phyloP scores from a whole-genome alignment of 2,329 filamentous ascomycete genomes.

The Davidsoniella virescens region DNA sequence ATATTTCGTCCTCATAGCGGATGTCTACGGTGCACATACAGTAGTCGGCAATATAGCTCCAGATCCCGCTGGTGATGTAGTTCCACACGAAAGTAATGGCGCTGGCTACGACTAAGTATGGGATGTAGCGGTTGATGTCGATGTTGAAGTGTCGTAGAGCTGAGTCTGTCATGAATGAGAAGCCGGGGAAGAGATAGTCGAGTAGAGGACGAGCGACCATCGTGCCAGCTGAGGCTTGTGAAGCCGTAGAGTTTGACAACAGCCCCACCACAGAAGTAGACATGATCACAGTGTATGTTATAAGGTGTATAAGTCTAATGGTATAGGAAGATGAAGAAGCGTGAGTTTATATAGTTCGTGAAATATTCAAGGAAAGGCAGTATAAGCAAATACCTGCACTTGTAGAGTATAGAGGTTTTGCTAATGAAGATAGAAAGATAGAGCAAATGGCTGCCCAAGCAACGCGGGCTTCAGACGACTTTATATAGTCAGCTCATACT shows the following conservation, averaged over 20 bases:
- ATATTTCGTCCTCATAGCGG: constrained; percentile 53
- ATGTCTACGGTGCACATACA: constrained; percentile 52
- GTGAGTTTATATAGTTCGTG: too few species aligned
- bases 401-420: neutral
- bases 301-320: too few species aligned
- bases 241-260: neutral
- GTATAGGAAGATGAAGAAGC: too few species aligned
- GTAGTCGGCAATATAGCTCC: constrained; percentile 31
- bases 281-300: neutral
- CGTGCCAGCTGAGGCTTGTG: neutral
- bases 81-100: constrained; percentile 33
- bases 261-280: neutral
- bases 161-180: constrained; percentile 38
- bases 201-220: constrained; percentile 25
- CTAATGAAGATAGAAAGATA: neutral
- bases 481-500: too few species aligned
- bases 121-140: constrained; percentile 47
- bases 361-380: neutral
- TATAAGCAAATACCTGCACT: too few species aligned
- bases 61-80: constrained; percentile 34
- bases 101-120: constrained; percentile 34
- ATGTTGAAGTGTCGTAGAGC: constrained; percentile 41
- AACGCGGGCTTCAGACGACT: too few species aligned
- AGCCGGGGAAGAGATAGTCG: constrained; percentile 50
- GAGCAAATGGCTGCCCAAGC: neutral